phyloP scores from a whole-genome alignment of 2,329 filamentous ascomycete species.

The Botrytis aclada region DNA sequence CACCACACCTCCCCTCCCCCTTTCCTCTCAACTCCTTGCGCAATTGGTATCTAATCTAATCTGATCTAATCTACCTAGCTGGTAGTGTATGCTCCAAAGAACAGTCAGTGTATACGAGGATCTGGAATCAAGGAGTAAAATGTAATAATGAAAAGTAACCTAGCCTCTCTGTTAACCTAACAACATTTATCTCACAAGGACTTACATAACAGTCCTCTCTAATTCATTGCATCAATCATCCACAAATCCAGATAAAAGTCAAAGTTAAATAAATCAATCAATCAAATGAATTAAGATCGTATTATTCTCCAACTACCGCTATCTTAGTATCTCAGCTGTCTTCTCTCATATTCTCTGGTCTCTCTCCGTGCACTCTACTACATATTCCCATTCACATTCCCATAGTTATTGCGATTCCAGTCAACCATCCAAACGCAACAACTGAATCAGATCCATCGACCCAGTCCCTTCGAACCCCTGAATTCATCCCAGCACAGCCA shows the following conservation, averaged over 20 bases:
- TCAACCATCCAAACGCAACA: not conserved
- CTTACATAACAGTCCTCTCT: not conserved
- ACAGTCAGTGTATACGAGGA: too few species aligned
- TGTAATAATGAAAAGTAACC: too few species aligned
- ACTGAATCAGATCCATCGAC: not conserved
- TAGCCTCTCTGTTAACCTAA: too few species aligned
- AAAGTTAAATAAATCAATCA: not conserved
- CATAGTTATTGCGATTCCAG: not conserved
- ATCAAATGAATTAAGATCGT: not conserved
- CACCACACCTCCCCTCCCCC: too few species aligned
- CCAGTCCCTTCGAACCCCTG: not conserved
- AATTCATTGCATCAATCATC: not conserved
- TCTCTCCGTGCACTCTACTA: not conserved
- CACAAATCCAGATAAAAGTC: not conserved
- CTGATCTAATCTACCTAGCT: too few species aligned
- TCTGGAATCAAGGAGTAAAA: too few species aligned
- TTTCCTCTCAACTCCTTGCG: too few species aligned
- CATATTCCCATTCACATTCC: not conserved
- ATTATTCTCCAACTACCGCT: not conserved
- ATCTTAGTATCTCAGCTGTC: not conserved
- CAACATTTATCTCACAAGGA: too few species aligned
- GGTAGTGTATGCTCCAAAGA: too few species aligned
- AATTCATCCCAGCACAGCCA: not conserved
- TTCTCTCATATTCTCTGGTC: not conserved
- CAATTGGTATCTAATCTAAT: too few species aligned